Percentiles rank a stretch among this genome's conserved stretches.
These are phyloP conservation scores for Pelargonium cotyledonis DNA, from an alignment of 441 rosid species.

Conservation along the genomic window DNA sequence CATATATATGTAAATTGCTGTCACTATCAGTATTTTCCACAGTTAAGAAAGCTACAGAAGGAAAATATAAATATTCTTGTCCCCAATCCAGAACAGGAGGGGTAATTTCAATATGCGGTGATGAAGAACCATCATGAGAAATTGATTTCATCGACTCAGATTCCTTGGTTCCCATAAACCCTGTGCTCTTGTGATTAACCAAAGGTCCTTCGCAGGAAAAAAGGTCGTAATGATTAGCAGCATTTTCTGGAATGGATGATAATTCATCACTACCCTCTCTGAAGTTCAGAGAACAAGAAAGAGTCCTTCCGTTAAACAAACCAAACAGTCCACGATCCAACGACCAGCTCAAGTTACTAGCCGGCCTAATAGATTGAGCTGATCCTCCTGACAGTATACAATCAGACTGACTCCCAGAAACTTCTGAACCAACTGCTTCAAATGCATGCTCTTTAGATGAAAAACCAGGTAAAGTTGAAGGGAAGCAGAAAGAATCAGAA, in stretches of 20 bases:
- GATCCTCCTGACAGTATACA: conserved; percentile 28
- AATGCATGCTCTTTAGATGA: conserved; percentile 23
- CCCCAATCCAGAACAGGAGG: conserved; percentile 65
- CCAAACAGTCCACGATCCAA: conserved; percentile 39
- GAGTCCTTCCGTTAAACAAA: conserved; percentile 40
- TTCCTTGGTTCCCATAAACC: conserved; percentile 26
- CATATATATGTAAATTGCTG: conserved; percentile 54
- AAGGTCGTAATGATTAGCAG: conserved; percentile 31
- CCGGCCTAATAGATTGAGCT: conserved; percentile 23
- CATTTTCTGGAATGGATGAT: conserved; percentile 25
- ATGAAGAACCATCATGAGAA: conserved; percentile 29
- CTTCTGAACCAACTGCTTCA: conserved; percentile 30
- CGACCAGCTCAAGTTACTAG: conserved; percentile 39
- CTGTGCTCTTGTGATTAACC: conserved; percentile 23
- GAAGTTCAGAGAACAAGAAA: conserved; percentile 52
- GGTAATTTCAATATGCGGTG: conserved; percentile 39
- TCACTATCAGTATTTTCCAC: conserved; percentile 48
- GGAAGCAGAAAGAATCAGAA: conserved; percentile 60
- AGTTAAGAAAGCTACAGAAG: conserved; percentile 53
- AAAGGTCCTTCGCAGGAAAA: conserved; percentile 40
- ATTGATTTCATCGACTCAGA: conserved; percentile 31
- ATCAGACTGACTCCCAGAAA: conserved; percentile 30
- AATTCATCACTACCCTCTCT: conserved; percentile 29
- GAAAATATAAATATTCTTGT: conserved; percentile 38
- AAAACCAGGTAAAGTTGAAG: conserved; percentile 55